Evolutionary conservation across 139 green algal species (phyloP), one percentile per base, ranked within the genome.

Genomic region (Coccomyxa sp.): DNA sequence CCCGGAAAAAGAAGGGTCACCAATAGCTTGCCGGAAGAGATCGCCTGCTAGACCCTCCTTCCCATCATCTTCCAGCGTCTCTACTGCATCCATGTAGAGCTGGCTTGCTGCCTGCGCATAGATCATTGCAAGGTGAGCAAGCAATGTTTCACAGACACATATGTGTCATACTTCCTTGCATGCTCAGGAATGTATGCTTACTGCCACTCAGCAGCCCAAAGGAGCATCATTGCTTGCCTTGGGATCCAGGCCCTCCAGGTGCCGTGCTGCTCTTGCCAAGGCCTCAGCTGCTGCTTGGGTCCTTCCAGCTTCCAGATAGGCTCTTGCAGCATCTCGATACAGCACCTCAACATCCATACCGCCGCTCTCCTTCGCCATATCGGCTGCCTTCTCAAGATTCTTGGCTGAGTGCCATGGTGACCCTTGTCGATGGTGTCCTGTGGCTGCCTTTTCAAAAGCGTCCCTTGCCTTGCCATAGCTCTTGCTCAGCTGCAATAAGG

Each of bases 391-490:
- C 31, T 92, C 90, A 84, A 94, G 63, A 81, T 92, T 86, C 84
- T 95, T 96, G 21, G 86, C 94, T 10, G 94, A 91, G 67, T 97
- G 93, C 91, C 91, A 97, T 0, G 84, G 78, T 0, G 90, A 94
- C 13, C 88, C 88, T 67, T 94, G 87, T 68, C 89, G 86, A 45
- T 95, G 89, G 51, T 96, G 92, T 0, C 92, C 91, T 23, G 85
- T 82, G 3, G 93, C 89, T 67, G 94, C 92, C 17, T 83, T 87
- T 86, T 97, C 93, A 31, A 89, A 95, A 13, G 90, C 90, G 17
- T 89, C 84, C 32, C 90, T 80, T 7, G 92, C 90, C 74, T 91
- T 90, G 15, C 87, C 85, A 23, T 87, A 67, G 27, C 89, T 81
- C n/a, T 86, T 88, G 0, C 30, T 18, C 92, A 93, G 87, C 93